Evolutionary conservation across 2,329 filamentous ascomycete species (phyloP), one percentile per base, ranked within the genome.

Genomic region (Curvularia hawaiiensis): DNA sequence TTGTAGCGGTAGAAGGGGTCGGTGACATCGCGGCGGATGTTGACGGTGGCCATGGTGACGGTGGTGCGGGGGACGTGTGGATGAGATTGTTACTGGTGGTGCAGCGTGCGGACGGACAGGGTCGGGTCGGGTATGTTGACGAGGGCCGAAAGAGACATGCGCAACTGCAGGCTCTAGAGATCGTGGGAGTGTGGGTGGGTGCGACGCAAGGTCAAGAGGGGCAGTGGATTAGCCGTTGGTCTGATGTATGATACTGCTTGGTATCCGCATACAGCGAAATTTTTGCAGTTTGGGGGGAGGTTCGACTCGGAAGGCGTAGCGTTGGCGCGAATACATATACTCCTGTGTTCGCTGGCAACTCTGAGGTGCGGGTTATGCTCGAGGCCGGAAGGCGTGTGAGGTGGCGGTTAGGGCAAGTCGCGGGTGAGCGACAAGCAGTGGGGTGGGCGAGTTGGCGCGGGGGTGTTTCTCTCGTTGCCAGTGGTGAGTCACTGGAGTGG

Each of bases 1-100:
- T 99, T 99, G 89, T 99, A 99, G 80, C 95, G 95, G 84, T 99
- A 99, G 88, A 97, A 99, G 82, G 90, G 90, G 83, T 99, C 95
- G 84, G 89, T 90, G 83, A 97, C 90, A 90, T 98, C 94, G 76
- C 72, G 92, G 81, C 93, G 93, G 82, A 98, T 93, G 83, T 99
- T 99, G 87, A 99, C 85, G 83, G 91, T 93, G 86, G 91, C 89
- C 95, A 98, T 98, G 81, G 73, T 92, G 87, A 82, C 82, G 81
- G 80, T 82, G 60, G 67, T 72, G 69, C 49, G 56, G 56, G 60
- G 54, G 58, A 45, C 50, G 71, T 73, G 66, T 68, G 66, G 72
- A 26, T 41, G 53, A 57, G 28, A 41, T 51, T 52, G 65, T 73
- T 73, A 75, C 52, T 71, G 62, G 49, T 66, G 63, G 52, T 65